phyloP scores from a whole-genome alignment of 139 green algal genomes.

The Picochlorum sp. region DNA sequence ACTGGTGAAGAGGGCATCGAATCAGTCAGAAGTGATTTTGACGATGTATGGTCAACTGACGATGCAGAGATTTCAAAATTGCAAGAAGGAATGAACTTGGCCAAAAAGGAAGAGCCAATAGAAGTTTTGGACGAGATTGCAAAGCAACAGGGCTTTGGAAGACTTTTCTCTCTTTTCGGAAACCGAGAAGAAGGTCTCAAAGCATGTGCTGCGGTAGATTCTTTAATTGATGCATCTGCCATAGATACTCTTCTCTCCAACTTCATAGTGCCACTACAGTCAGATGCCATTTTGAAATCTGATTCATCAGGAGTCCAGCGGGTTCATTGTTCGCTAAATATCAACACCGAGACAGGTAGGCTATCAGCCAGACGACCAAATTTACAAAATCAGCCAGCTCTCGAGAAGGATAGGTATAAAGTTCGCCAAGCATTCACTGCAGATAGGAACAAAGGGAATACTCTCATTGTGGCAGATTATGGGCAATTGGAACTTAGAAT shows the following conservation, averaged over 20 bases:
- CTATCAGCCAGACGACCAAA: conserved; percentile 85
- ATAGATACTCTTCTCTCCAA: conserved; percentile 92
- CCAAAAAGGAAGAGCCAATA: conserved; percentile 1
- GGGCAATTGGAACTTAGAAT: conserved; percentile 97
- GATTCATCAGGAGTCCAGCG: conserved; percentile 36
- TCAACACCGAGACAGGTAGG: conserved; percentile 98
- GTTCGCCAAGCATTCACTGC: conserved; percentile 82
- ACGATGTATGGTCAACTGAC: conserved; percentile 19
- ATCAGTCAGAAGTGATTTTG: conserved; percentile 7
- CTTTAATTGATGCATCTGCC: conserved; percentile 65
- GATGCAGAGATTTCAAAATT: conserved; percentile 15
- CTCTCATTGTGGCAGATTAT: conserved; percentile 95
- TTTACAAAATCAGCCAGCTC: conserved; percentile 96
- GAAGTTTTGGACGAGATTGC: conserved; percentile 36
- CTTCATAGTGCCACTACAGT: conserved; percentile 94
- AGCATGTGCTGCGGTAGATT: conserved; percentile 76
- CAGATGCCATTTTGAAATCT: conserved; percentile 48
- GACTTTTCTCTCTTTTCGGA: conserved; percentile 68
- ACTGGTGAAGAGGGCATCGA: conserved; percentile 10
- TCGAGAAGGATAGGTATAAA: conserved; percentile 97
- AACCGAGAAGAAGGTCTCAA: conserved; percentile 53
- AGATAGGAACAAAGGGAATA: conserved; percentile 51
- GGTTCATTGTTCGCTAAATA: conserved; percentile 94
- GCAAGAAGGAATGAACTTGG: background rate
- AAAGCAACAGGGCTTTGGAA: conserved; percentile 52